Base-by-base conservation (phyloP, 371 early-diverging fungal species). In the Mortierella sp. region DNA sequence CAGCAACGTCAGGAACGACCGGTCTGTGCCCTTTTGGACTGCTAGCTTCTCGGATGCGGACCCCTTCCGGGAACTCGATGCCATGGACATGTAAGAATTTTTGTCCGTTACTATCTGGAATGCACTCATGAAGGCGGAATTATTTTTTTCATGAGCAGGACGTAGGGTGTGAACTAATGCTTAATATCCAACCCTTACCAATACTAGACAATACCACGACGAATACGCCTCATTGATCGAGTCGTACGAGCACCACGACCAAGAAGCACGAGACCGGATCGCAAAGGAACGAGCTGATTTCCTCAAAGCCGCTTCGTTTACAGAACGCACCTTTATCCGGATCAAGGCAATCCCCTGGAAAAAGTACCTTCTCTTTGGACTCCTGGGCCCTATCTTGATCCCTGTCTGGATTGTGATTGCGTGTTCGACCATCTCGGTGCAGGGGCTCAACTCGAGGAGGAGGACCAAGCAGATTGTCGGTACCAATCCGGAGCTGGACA, bases 11-110 rank as follows among this genome's bases (percentile, higher is more conserved):
- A 73, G 78, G 8, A 93, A 94, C 79, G 96, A 96, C 82, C 90
- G 92, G n/a, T 91, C 93, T 2, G 95, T 95, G 2, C 91, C 93
- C 13, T 94, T 91, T 77, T 91, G 91, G 91, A 94, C 93, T 1
- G 91, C 93, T 24, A 90, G 92, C 5, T 89, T 95, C 61, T 87
- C 90, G 50, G 75, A 84, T 34, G 80, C 80, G 28, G 88, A 94
- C 75, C 92, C 92, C n/a, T 91, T 92, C 69, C 70, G 82, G 21
- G 78, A 88, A 10, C 77, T 88, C 3, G 86, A 90, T 24, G 64
- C 89, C 8, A 75, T 92, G 44, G 80, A 90, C 16, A 82, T 92
- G 67, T 67, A 67, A 10, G 67, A 9, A 67, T 3, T 5, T 19
- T 1, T 46, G 9, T n/a, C 28, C 19, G 16, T 55, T 26, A 31